Base-by-base conservation (phyloP, 495 filamentous ascomycete species). In the Filosporella fistucella region DNA sequence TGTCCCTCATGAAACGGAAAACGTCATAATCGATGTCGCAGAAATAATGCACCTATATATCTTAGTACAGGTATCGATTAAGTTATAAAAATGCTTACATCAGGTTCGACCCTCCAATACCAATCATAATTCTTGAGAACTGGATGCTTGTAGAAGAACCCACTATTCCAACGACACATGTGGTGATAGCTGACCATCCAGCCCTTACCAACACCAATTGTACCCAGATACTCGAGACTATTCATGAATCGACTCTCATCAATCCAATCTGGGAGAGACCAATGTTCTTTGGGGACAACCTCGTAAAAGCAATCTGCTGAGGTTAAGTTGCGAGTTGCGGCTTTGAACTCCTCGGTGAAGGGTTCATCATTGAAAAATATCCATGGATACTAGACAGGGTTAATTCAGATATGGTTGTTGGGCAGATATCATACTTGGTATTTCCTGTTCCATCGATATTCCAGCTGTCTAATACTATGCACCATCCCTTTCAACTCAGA, bases 321-420 rank as follows among this genome's bases (percentile, higher is more conserved):
- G 5, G 89, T 96, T 45, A 72, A 76, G 18, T 78, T 82, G 54
- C 72, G 68, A 2, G 89, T 96, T 61, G 67, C 72, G 56, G 70
- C 68, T 70, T 94, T 96, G 71, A 98, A 96, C 60, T 96, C 90
- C 33, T 86, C 83, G n/a, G 85, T 78, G 64, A 97, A 97, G 13
- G 85, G 86, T 26, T 84, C 82, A 61, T 97, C 90, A 68, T 98
- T 98, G 72, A 98, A 89, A 67, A 98, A 96, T 44, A 88, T 94
- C 85, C 91, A 98, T 14, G 93, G 93, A 65, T 96, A 96, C 69
- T 98, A 95, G 74, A 95, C 96, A 61, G 95, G 10, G 8, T 50
- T 25, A 43, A 28, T 20, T 14, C 26, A 16, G 33, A 9, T 24
- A 2, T 23, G 3, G 13, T 2, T 21, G 13, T 23, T 41, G 13